Evolutionary conservation across 176 grass and related monocot genomes (phyloP).

Genomic region (Eremochloa ophiuroides): DNA sequence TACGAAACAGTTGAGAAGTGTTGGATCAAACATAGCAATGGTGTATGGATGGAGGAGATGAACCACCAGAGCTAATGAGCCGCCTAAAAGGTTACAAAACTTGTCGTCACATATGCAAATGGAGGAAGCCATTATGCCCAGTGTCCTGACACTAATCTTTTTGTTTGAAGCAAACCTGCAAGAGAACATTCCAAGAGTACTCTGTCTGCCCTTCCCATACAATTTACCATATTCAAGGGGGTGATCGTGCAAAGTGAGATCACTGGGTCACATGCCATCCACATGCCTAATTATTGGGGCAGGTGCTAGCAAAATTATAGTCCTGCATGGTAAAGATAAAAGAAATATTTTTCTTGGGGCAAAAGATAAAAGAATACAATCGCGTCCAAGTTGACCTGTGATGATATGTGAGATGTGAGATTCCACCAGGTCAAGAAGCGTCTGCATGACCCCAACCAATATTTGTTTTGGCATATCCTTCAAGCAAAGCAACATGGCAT

Average conservation of each 20-base stretch:
- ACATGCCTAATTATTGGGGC: conserved; percentile 44
- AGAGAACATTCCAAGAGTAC: not conserved
- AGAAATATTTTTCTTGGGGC: not conserved
- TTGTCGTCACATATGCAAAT: conserved; percentile 17
- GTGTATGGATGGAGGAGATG: conserved; percentile 12
- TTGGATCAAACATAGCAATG: conserved; percentile 1
- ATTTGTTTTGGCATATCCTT: conserved; percentile 5
- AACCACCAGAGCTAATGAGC: conserved; percentile 30
- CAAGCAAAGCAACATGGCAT: conserved; percentile 19
- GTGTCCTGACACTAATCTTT: not conserved
- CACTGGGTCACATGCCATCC: conserved; percentile 29
- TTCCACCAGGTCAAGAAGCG: conserved; percentile 35
- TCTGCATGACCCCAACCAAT: conserved; percentile 30
- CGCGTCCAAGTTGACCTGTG: conserved; percentile 38
- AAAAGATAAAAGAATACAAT: conserved; percentile 23
- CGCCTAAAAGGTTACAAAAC: not conserved
- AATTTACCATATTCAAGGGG: not conserved
- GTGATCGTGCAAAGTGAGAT: not conserved
- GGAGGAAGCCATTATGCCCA: not conserved
- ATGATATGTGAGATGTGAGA: conserved; percentile 17
- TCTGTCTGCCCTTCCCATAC: not conserved
- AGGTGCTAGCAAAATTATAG: conserved; percentile 34
- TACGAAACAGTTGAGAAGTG: conserved; percentile 33
- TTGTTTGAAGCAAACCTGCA: not conserved
- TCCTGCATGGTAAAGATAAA: conserved; percentile 37